Base-by-base conservation (phyloP, 257 asterid species). In the Eustoma russellianum region DNA sequence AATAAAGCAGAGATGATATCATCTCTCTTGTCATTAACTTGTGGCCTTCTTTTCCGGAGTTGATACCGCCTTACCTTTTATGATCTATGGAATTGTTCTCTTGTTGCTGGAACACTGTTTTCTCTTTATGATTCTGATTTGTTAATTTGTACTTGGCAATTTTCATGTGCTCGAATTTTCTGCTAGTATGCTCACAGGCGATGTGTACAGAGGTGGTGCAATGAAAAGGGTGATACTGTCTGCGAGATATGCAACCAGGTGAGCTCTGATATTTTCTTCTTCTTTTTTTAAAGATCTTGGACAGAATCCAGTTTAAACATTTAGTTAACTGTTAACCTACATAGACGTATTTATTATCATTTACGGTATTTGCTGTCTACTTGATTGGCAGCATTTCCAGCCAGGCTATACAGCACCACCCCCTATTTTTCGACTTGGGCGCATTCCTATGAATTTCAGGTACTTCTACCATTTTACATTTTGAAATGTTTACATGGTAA, bases 221-320 rank as follows among this genome's bases (percentile, higher is more conserved):
- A 92, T 10, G 99, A 92, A 79, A 92, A 92, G 78, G 99, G 99
- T 11, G 99, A 92, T 66, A 92, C 93, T 50, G 70, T 64, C 12
- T 92, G 99, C 49, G 99, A 92, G 75, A 92, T 92, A 52, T 92
- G 99, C 81, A 93, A 85, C 69, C 99, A 92, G 93, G 98, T 85
- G 48, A 40, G 72, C 53, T 34, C 48, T 41, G 13, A 13, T 17
- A 40, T 13, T 17, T 44, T 55, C 16, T 10, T 6, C 34, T 6
- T 60, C 33, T 24, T 1, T 7, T 3, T 41, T 17, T 55, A 5
- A 18, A 33, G 53, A 13, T 13, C 48, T 53, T 33, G 46, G 24
- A 46, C 15, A 51, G 15, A 47, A 18, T 43, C 12, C 50, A 53
- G 10, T 9, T 5, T 34, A 5, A 41, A 17, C 19, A 47, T 13